phyloP scores from a whole-genome alignment of 495 filamentous ascomycete species.

The Penicillium macrosclerotiorum region DNA sequence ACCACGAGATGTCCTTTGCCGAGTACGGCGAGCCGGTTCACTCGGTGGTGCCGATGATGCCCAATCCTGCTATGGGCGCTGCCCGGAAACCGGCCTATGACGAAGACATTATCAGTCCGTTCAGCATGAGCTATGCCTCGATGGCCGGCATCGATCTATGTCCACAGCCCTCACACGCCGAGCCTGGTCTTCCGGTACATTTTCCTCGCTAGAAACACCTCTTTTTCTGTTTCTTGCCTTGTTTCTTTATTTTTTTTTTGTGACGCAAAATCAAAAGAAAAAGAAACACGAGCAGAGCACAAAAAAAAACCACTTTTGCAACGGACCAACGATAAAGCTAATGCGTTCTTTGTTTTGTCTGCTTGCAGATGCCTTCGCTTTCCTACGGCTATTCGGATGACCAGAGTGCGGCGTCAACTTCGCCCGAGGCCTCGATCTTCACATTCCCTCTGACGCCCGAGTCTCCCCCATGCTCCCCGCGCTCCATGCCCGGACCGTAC shows the following conservation, averaged over 20 bases:
- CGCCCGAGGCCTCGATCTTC: slow-evolving; percentile 35
- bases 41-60: slow-evolving; percentile 63
- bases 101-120: slow-evolving; percentile 70
- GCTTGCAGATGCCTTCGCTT: slow-evolving; percentile 75
- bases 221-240: slow-evolving; percentile 32
- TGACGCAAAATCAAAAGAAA: too few relatives aligned
- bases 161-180: slow-evolving; percentile 31
- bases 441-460: slow-evolving; percentile 42
- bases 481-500: slow-evolving; percentile 24
- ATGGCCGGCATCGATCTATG: slow-evolving; percentile 75
- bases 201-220: slow-evolving; percentile 53
- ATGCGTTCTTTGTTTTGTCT: slow-evolving; percentile 26
- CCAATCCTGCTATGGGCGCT: slow-evolving; percentile 49
- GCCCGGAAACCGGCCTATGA: slow-evolving; percentile 40
- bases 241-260: slow-evolving; percentile 1
- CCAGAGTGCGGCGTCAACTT: slow-evolving; percentile 54
- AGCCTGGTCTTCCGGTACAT: slow-evolving; percentile 42
- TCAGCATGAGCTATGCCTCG: slow-evolving; percentile 71
- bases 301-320: neutral
- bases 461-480: slow-evolving; percentile 34
- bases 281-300: neutral
- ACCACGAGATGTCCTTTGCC: slow-evolving; percentile 53
- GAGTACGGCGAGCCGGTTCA: slow-evolving; percentile 63
- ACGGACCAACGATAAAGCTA: slow-evolving; percentile 17
- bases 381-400: slow-evolving; percentile 81